Conservation (phyloP, 1,139 yeast species). For the Sugiyamaella sp. region DNA sequence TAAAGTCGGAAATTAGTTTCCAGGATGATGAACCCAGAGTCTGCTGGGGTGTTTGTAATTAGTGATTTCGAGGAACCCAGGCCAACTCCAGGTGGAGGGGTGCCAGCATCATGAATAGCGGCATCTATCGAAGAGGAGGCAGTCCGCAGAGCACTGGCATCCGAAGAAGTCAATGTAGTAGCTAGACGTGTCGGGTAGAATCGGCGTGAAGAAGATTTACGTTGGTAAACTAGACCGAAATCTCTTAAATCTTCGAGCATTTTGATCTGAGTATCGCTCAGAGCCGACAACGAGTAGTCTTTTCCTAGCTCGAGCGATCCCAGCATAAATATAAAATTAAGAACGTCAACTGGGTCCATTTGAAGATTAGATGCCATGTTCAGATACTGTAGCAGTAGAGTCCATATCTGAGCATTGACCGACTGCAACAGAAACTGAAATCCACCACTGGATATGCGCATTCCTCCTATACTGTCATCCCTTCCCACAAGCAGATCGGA, state of each 20-base stretch:
- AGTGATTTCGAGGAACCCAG: conserved; percentile 33
- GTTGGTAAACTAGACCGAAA: conserved; percentile 87
- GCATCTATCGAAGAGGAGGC: conserved; percentile 39
- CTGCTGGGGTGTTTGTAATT: conserved; percentile 4
- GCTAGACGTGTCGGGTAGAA: conserved; percentile 93
- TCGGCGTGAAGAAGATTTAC: conserved; percentile 59
- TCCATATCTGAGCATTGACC: conserved; percentile 94
- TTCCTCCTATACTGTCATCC: conserved; percentile 44
- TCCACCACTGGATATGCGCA: conserved; percentile 85
- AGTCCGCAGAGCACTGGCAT: conserved; percentile 47
- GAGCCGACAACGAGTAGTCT: conserved; percentile 70
- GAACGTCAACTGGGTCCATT: conserved; percentile 96
- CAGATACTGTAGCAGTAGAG: conserved; percentile 80
- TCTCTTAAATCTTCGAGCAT: conserved; percentile 91
- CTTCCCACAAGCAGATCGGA: conserved; percentile 24
- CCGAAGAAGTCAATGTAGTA: conserved; percentile 80
- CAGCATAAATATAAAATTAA: conserved; percentile 87
- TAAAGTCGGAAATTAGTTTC: conserved; percentile 94
- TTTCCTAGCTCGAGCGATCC: conserved; percentile 92
- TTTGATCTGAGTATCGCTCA: conserved; percentile 78
- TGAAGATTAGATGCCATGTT: conserved; percentile 79
- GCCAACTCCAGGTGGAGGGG: no score
- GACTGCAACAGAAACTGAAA: conserved; percentile 93
- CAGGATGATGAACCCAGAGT: conserved; percentile 67
- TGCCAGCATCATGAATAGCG: conserved; percentile 31